Evolutionary conservation across 2,329 filamentous ascomycete species (phyloP), one percentile per base, ranked within the genome.

Genomic region (Trichoderma oligosporum): DNA sequence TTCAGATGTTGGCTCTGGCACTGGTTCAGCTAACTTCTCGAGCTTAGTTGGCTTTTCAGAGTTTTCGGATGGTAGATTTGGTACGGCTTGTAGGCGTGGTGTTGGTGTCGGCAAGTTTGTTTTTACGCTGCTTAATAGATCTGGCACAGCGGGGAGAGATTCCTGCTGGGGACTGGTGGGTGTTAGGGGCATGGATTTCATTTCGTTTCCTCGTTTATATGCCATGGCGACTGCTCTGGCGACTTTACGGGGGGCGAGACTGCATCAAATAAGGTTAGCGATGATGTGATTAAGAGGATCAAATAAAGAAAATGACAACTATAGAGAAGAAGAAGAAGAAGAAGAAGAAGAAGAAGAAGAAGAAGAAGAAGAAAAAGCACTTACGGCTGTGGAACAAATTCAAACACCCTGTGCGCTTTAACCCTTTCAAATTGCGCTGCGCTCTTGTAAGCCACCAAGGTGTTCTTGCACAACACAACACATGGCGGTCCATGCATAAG

Each of bases 311-410:
- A 9, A n/a, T 12, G 2, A 16, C 11, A 18, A 31, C n/a, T 31
- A 7, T n/a, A 16, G 27, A 24, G 6, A 16, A 27, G 14, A 7
- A 25, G 16, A 3, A 7, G 7, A 11, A 7, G 12, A 16, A 6
- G 16, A 16, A 35, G 1, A 24, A 1, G 8, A 12, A 14, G 12
- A n/a, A 25, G 7, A 8, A 6, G 7, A 7, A 12, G 3, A 12
- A 3, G 4, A 27, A 7, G 38, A n/a, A 6, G 3, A 14, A 20
- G 12, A 27, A 14, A 14, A 2, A 4, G 2, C 2, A 60, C 71
- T 62, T 60, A 72, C 68, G 73, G 73, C 46, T 73, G 72, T 2
- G 71, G 71, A 24, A 73, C 67, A 41, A 72, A 74, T 52, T 74
- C 73, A 7, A 72, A 66, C 9, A 73, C 58, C 7, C 64, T 61